Evolutionary conservation across 169 alveolate species (phyloP).

Genomic region (Plasmodium gallinaceum): DNA sequence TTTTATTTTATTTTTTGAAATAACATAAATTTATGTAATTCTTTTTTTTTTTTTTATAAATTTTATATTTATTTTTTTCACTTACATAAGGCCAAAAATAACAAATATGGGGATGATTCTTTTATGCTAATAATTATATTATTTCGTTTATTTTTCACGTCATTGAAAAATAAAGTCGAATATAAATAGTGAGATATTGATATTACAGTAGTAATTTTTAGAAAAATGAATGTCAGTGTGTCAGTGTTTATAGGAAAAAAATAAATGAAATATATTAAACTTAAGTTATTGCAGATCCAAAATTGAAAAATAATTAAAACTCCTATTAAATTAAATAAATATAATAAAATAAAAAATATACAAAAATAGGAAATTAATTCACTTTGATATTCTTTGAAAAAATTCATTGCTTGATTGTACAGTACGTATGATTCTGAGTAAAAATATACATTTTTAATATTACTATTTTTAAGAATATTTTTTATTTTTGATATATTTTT

Average conservation of each 20-base stretch:
- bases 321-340: constrained; percentile 29
- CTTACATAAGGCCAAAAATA: constrained; percentile 47
- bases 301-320: constrained; percentile 34
- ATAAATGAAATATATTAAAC: constrained; percentile 28
- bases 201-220: constrained; percentile 25
- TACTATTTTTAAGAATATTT: constrained; percentile 35
- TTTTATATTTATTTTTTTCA: neutral
- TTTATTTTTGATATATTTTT: constrained; percentile 28
- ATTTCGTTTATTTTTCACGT: neutral
- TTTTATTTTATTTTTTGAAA: too few species aligned
- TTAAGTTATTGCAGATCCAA: constrained; percentile 49
- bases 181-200: constrained; percentile 51
- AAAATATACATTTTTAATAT: constrained; percentile 39
- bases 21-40: too few species aligned
- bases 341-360: constrained; percentile 19
- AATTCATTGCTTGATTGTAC: constrained; percentile 44
- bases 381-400: constrained; percentile 26
- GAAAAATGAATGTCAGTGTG: constrained; percentile 21
- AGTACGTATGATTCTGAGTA: constrained; percentile 50
- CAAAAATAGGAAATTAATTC: constrained; percentile 20
- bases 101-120: constrained; percentile 29
- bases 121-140: neutral
- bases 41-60: too few species aligned
- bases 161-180: constrained; percentile 42
- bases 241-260: constrained; percentile 48